phyloP scores from a whole-genome alignment of 2,329 filamentous ascomycete genomes.

The Aspergillus brunneoviolaceus region DNA sequence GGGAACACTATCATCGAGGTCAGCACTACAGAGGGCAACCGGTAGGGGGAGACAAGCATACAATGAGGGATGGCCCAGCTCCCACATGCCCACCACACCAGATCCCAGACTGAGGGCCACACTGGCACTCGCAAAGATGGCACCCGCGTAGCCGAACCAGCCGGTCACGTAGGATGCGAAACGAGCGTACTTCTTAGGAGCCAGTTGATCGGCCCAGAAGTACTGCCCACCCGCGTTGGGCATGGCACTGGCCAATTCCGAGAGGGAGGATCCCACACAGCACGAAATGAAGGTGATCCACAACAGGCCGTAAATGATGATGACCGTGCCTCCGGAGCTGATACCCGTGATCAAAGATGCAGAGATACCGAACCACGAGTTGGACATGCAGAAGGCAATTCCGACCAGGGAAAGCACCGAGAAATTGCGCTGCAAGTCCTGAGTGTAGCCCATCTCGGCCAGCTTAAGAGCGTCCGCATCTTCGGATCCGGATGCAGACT shows the following conservation, averaged over 20 bases:
- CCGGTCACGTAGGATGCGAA: slow-evolving; percentile 51
- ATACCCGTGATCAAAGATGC: slow-evolving; percentile 52
- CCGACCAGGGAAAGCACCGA: slow-evolving; percentile 51
- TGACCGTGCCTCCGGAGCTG: slow-evolving; percentile 50
- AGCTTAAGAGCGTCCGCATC: slow-evolving; percentile 46
- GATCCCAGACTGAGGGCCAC: slow-evolving; percentile 51
- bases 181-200: slow-evolving; percentile 47
- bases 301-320: slow-evolving; percentile 53
- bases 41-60: slow-evolving; percentile 49
- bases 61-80: slow-evolving; percentile 54
- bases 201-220: slow-evolving; percentile 52
- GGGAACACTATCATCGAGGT: slow-evolving; percentile 26
- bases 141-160: slow-evolving; percentile 56
- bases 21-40: slow-evolving; percentile 40
- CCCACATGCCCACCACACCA: slow-evolving; percentile 53
- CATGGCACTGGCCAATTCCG: slow-evolving; percentile 50
- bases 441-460: slow-evolving; percentile 50
- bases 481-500: slow-evolving; percentile 14
- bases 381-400: slow-evolving; percentile 53
- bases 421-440: slow-evolving; percentile 48
- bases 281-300: slow-evolving; percentile 47
- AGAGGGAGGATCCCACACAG: slow-evolving; percentile 48
- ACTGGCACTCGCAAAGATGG: slow-evolving; percentile 55
- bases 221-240: slow-evolving; percentile 55
- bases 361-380: slow-evolving; percentile 54